These are phyloP conservation scores for Leishmania mexicana DNA, from an alignment of 208 protist genomes.

Conservation along the genomic window DNA sequence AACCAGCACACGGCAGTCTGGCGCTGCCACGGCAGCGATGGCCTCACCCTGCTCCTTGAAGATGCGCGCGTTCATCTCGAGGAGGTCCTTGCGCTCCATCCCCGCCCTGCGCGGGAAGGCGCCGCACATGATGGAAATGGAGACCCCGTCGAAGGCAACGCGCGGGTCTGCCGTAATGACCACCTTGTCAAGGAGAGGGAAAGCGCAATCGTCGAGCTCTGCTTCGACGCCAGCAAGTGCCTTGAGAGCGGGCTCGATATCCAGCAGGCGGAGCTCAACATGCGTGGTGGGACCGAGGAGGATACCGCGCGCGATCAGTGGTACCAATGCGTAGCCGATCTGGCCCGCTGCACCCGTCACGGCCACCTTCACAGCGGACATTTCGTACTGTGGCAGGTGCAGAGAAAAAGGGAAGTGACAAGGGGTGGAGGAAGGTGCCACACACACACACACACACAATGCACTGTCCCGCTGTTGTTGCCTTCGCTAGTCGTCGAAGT, in stretches of 20 bases:
- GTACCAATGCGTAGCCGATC: slow-evolving; percentile 95
- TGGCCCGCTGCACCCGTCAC: slow-evolving; percentile 97
- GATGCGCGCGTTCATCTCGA: slow-evolving; percentile 95
- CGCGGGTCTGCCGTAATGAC: slow-evolving; percentile 67
- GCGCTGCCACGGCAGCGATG: slow-evolving; percentile 84
- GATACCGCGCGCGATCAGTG: slow-evolving; percentile 92
- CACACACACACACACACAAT: not conserved
- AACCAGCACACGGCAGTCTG: slow-evolving; percentile 87
- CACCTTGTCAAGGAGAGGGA: slow-evolving; percentile 86
- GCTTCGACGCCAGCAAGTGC: slow-evolving; percentile 87
- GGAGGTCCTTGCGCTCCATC: slow-evolving; percentile 97
- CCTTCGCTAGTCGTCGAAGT: not conserved
- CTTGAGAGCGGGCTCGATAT: slow-evolving; percentile 79
- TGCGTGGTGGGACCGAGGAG: slow-evolving; percentile 91
- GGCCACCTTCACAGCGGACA: slow-evolving; percentile 59
- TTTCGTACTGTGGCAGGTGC: not conserved
- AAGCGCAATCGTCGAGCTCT: slow-evolving; percentile 95
- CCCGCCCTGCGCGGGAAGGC: slow-evolving; percentile 89
- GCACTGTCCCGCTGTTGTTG: not conserved
- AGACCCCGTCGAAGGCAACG: slow-evolving; percentile 84
- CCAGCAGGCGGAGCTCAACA: slow-evolving; percentile 93
- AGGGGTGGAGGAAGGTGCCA: not conserved
- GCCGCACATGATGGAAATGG: slow-evolving; percentile 89
- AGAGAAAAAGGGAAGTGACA: not conserved
- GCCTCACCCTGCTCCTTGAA: slow-evolving; percentile 94